Base-by-base conservation (phyloP, 179 eudicot species). In the Monotropa hypopitys region DNA sequence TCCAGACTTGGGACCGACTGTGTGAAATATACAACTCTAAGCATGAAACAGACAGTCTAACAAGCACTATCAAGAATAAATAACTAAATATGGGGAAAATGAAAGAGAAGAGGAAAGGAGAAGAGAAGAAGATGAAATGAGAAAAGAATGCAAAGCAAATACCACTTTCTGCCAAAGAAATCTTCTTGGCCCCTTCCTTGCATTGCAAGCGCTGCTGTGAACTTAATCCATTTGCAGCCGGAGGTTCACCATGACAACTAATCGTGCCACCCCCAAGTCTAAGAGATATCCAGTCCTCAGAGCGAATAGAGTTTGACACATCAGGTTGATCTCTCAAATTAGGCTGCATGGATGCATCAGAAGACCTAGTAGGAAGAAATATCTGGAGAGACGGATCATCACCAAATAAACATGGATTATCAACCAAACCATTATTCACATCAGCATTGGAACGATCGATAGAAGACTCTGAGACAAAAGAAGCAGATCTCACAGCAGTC, bases 261-360 rank as follows among this genome's bases (percentile, higher is more conserved):
- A 83, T 81, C 67, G 84, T 81, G 73, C 94, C 88, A 84, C 86
- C 92, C 32, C 98, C 98, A 43, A 95, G 86, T 76, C 93, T 87
- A 74, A 94, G 93, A 75, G 97, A 94, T 72, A 93, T 94, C 98
- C 98, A 95, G 82, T 94, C 98, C 23, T 88, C 96, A 18, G 80
- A 75, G 43, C 81, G 83, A 18, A 86, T 32, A 76, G 88, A 89
- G 82, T 86, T 92, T 46, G 85, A 74, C 59, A 82, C 79, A 51
- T 88, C 91, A 77, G 85, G 89, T 67, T 83, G 89, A 77, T 86
- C 83, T 81, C 87, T 84, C 77, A 84, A 65, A 78, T 85, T 87
- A 80, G 83, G 78, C 78, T 81, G 90, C 47, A 77, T 79, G 38
- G 89, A 77, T 51, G 87, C 69, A 84, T 86, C 87, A 33, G 94